Evolutionary conservation across 352 stramenopile species (phyloP), one percentile per base, ranked within the genome.

Genomic region (Phytophthora tubulina): DNA sequence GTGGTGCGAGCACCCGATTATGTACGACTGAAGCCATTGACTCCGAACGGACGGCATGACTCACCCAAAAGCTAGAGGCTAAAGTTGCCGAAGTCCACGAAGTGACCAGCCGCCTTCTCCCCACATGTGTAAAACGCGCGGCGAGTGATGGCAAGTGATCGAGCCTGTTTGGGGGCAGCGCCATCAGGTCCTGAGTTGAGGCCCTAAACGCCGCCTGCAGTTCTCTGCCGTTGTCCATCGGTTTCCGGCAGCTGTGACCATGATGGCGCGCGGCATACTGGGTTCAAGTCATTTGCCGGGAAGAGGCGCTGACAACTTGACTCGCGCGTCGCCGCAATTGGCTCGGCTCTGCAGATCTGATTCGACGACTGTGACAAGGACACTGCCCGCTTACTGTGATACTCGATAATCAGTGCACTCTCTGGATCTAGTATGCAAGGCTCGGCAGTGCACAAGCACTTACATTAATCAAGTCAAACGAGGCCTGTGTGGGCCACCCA

Each of bases 261-360:
- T 63, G 59, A 73, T 69, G 66, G 51, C 45, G 27, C 33, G 15
- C 21, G 14, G 3, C 42, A 67, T 77, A 71, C 45, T 74, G 58
- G 32, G 53, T 30, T 30, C 30, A 62, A 67, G 65, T 72, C n/a
- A 70, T 17, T 39, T 4, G 32, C 3, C 44, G 58, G 51, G 57
- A 73, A 66, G 59, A 63, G 59, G 54, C 65, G 38, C 58, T 74
- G 70, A 77, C 70, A 74, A 75, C 48, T 78, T 78, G 65, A 78
- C 64, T 67, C 48, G 56, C 53, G 62, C 52, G 51, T 53, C 50
- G 51, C 59, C 42, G 48, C 61, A 38, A 75, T 63, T 75, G 67
- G 67, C 67, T 63, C 48, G 57, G 67, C 38, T 70, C 44, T 70
- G 51, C 33, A 14, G 52, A 17, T 70, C 70, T 77, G 70, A 70